These are phyloP conservation scores for Dispira parvispora DNA, from an alignment of 192 early-diverging fungal species.

Conservation along the genomic window DNA sequence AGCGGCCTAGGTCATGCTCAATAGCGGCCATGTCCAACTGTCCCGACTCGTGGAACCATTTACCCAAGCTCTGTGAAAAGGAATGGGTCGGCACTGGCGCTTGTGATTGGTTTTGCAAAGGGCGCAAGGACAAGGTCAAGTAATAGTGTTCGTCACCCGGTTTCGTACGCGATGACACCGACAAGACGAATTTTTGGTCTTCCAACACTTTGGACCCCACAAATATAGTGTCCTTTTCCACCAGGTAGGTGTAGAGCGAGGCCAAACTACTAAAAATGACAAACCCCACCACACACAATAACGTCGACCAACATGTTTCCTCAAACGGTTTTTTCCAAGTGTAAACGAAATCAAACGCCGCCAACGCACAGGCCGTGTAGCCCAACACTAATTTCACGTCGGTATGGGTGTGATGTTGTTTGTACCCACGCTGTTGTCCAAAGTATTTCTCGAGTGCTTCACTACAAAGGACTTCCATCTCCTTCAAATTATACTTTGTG, in stretches of 20 bases:
- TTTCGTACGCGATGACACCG: constrained; percentile 31
- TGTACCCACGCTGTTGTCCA: constrained; percentile 29
- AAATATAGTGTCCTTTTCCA: constrained; percentile 54
- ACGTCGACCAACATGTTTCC: constrained; percentile 39
- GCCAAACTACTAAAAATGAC: constrained; percentile 29
- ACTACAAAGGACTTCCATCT: background rate
- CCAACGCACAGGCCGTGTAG: constrained; percentile 55
- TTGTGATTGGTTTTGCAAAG: constrained; percentile 28
- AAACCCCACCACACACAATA: constrained; percentile 36
- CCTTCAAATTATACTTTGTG: constrained; percentile 6
- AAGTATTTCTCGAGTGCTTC: constrained; percentile 23
- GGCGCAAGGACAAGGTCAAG: constrained; percentile 30
- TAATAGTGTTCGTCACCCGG: constrained; percentile 33
- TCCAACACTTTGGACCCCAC: constrained; percentile 34
- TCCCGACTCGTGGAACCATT: constrained; percentile 53
- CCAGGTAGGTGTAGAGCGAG: constrained; percentile 34
- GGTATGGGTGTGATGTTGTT: constrained; percentile 60
- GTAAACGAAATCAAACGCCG: constrained; percentile 49
- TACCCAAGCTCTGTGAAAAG: constrained; percentile 32
- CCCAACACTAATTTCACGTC: constrained; percentile 71
- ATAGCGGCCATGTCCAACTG: constrained; percentile 34
- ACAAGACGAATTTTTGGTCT: constrained; percentile 31
- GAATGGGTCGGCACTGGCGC: constrained; percentile 24
- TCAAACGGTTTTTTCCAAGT: constrained; percentile 49
- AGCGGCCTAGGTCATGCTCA: constrained; percentile 30